Conservation (phyloP, 106 monocot species). For the Dendrobium huoshanense region DNA sequence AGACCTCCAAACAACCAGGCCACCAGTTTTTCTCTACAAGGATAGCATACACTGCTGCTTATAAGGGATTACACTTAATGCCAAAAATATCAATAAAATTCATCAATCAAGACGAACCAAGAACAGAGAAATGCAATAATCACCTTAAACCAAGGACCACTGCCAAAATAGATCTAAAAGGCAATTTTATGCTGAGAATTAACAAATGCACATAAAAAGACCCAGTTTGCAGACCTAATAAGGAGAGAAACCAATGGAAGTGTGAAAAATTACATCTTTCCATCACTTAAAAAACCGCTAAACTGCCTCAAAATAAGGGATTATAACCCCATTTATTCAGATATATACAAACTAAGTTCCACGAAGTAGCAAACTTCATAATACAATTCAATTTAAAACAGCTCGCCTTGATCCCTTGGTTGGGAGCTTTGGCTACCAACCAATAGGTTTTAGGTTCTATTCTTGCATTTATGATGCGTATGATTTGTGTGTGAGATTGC, state of each 20-base stretch:
- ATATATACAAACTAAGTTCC: background rate
- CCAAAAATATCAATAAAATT: background rate
- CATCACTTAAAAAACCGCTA: background rate
- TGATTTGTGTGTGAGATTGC: too few species aligned
- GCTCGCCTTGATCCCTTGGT: too few species aligned
- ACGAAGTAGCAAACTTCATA: background rate
- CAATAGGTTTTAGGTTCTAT: too few species aligned
- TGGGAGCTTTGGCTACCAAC: too few species aligned
- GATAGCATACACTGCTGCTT: constrained; percentile 2
- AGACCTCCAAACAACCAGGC: constrained; percentile 95
- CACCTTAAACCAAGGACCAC: background rate
- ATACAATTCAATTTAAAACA: too few species aligned
- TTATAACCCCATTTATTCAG: background rate
- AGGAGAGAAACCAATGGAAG: background rate
- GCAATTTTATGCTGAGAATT: background rate
- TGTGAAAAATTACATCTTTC: background rate
- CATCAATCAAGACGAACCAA: background rate
- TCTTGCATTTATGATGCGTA: too few species aligned
- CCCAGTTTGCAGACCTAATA: too few species aligned
- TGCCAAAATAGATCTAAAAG: background rate
- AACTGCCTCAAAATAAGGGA: background rate
- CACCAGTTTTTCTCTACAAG: constrained; percentile 93
- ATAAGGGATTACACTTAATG: background rate
- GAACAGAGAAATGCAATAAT: background rate
- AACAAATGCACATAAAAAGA: background rate